Evolutionary conservation across 1,284 basidiomycete genomes (phyloP), one percentile per base, ranked within the genome.

Genomic region (Porphyrellus sp.): DNA sequence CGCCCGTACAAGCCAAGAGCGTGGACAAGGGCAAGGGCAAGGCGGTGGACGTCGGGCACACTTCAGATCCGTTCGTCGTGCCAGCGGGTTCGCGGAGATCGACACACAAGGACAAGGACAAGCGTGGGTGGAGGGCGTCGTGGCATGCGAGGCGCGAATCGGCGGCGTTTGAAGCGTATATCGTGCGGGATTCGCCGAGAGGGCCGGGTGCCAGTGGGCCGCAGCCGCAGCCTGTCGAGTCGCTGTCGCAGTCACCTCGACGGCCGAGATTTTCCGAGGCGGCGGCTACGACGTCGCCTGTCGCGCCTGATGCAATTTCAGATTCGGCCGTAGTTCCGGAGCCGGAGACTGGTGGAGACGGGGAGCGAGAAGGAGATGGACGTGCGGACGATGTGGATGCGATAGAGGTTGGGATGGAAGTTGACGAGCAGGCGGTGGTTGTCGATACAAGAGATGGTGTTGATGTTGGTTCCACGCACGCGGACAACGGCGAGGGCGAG

Each of bases 111-210:
- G 34, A 2, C 34, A 18, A 35, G 35, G 42, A 28, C 15, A 16
- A 16, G 25, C 2, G 12, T 6, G 34, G 13, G 28, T 16, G 4
- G 12, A 37, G 39, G n/a, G 44, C 37, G 15, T 33, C 35, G 27
- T 30, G 28, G 23, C 48, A 47, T 39, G 34, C 5, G 5, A 38
- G 60, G 4, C 46, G 63, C 18, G 50, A 53, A 20, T 63, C 59
- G 11, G 40, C 54, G 8, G 28, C 30, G 30, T 65, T 65, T 21
- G 51, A 56, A 42, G 46, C 46, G 24, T 68, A 40, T 37, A 66
- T 65, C 13, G 51, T 65, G 16, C 58, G 53, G 30, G 42, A 49
- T 4, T 40, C 52, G 15, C 48, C 52, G 8, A 51, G 4, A 37
- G 28, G 12, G 6, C 28, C 28, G 12, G 7, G 7, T 28, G 7